Base-by-base conservation (phyloP, 139 green algal genomes). In the Chlorokybus atmophyticus region DNA sequence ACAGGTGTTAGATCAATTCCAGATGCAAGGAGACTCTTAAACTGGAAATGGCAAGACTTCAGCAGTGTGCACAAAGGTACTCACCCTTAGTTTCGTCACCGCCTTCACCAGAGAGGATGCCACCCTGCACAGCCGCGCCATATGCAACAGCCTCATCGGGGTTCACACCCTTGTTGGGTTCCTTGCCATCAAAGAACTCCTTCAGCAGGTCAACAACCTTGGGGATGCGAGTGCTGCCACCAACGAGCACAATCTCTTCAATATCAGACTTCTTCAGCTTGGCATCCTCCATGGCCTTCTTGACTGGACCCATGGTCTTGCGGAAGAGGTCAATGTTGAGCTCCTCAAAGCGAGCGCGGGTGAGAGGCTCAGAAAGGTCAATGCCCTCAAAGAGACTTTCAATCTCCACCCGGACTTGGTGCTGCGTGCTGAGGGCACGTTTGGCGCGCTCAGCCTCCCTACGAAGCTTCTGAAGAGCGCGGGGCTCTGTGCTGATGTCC, bases 301-400 rank as follows among this genome's bases (percentile, higher is more conserved):
- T 87, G 6, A 99, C 92, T 4, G 92, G 91, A 4, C 79, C 83
- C 74, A 97, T 81, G 21, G 88, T 96, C 82, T 95, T 94, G 62
- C 84, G 83, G 83, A 99, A 96, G 32, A 99, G 80, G 66, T 99
- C 92, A 57, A 80, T 83, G 82, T 95, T 96, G 28, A 99, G 82
- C 79, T 98, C 92, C 81, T 99, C 92, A 60, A 99, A 99, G 29
- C 92, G 83, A 0, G 92, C 92, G 40, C 92, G 81, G 1, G 92
- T 98, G 24, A 99, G 80, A 2, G 92, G 88, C 84, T 97, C 90
- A 1, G 71, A 89, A 54, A 99, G 79, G 70, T 99, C 92, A 24
- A 94, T 68, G 29, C 92, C 92, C 25, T 98, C 92, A 31, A 79
- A 73, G 40, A 99, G 73, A 3, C 75, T 83, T 82, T 99, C 92